phyloP scores from a whole-genome alignment of 495 filamentous ascomycete genomes.

The Coniosporium apollinis region DNA sequence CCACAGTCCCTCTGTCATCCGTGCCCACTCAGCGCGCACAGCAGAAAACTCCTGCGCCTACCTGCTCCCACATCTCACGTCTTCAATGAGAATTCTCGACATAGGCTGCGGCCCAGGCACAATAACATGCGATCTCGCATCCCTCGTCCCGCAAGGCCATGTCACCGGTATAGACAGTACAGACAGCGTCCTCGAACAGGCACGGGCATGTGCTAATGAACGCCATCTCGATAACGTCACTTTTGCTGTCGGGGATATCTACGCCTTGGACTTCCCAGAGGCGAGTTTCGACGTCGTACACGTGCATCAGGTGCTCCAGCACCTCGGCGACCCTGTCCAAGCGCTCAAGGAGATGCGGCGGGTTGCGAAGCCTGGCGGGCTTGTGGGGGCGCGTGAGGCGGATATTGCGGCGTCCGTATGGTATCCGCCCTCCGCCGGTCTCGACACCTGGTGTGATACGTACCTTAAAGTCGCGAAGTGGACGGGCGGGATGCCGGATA shows the following conservation, averaged over 20 bases:
- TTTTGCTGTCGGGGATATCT: conserved; percentile 24
- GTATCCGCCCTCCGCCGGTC: conserved; percentile 19
- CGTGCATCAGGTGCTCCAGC: conserved; percentile 25
- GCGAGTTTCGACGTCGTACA: conserved; percentile 26
- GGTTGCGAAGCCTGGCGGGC: conserved; percentile 25
- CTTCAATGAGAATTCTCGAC: conserved; percentile 10
- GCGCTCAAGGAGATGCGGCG: conserved; percentile 29
- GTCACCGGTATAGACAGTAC: conserved; percentile 25
- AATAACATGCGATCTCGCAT: conserved; percentile 21
- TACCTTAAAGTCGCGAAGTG: conserved; percentile 14
- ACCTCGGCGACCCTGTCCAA: conserved; percentile 22
- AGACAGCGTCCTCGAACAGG: conserved; percentile 21
- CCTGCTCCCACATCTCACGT: conserved; percentile 12
- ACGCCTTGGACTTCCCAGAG: conserved; percentile 27
- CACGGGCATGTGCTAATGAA: conserved; percentile 15
- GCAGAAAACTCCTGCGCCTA: conserved; percentile 11
- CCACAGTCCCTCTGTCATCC: neutral
- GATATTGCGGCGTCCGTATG: conserved; percentile 24
- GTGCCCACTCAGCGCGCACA: conserved; percentile 30
- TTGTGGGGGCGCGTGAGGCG: conserved; percentile 28
- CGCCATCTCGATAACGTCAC: conserved; percentile 20
- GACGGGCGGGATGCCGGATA: conserved; percentile 18
- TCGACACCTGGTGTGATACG: conserved; percentile 22
- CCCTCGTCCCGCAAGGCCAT: conserved; percentile 18
- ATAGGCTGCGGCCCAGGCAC: conserved; percentile 13